A percentile compares a stretch with the other conserved stretches of the same genome.
Evolutionary conservation across 805 yeast genomes (phyloP).

Genomic region (Pichia sporocuriosa): DNA sequence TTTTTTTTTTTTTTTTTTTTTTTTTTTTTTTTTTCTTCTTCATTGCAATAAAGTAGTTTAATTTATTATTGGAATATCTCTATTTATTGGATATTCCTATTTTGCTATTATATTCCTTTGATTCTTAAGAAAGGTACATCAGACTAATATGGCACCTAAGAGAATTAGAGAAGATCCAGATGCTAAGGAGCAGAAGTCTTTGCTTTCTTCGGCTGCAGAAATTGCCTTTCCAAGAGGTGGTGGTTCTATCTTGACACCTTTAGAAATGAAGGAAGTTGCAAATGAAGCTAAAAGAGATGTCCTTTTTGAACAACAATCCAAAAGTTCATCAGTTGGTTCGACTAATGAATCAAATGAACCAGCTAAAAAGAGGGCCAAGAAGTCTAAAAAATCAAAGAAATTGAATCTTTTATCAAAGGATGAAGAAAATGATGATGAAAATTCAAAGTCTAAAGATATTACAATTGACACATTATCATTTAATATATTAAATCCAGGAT

Average conservation of each 20-base stretch:
- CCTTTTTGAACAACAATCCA: conserved; percentile 43
- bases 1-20: background rate
- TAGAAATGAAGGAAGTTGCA: conserved; percentile 87
- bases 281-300: conserved; percentile 90
- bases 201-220: conserved; percentile 33
- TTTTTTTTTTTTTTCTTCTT: background rate
- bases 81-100: too few relatives aligned
- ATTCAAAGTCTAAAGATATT: conserved; percentile 21
- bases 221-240: conserved; percentile 95
- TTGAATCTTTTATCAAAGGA: conserved; percentile 15
- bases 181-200: conserved; percentile 25
- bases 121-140: too few relatives aligned
- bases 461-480: conserved; percentile 57
- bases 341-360: too few relatives aligned
- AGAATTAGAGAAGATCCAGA: conserved; percentile 43
- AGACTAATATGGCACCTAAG: conserved; percentile 26
- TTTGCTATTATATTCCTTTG: too few relatives aligned
- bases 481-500: conserved; percentile 62
- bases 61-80: too few relatives aligned
- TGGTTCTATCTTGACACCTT: conserved; percentile 71
- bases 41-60: too few relatives aligned
- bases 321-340: conserved; percentile 27
- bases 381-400: conserved; percentile 22
- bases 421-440: conserved; percentile 21
- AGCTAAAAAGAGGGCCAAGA: conserved; percentile 25